phyloP scores from a whole-genome alignment of 306 rosid genomes.

The Trifolium fragiferum region DNA sequence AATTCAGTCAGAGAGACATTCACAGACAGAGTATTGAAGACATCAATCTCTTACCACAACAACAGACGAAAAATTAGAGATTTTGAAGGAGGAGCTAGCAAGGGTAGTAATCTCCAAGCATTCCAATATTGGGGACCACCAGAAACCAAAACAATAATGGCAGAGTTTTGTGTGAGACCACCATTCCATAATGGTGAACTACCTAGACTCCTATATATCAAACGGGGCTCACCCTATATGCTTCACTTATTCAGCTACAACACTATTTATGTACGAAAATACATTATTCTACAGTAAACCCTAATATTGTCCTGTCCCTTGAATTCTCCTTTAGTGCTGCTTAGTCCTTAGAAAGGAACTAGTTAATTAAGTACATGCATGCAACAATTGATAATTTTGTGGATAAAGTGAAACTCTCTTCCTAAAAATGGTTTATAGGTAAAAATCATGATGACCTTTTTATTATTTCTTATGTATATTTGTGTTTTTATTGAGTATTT shows the following conservation, averaged over 20 bases:
- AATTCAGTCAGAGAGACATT: not conserved
- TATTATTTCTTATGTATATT: too few species aligned
- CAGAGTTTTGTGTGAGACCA: slow-evolving; percentile 15
- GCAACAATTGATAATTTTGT: too few species aligned
- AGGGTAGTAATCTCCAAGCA: slow-evolving; percentile 3
- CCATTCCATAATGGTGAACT: slow-evolving; percentile 3
- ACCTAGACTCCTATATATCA: not conserved
- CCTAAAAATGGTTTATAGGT: too few species aligned
- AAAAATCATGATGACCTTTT: too few species aligned
- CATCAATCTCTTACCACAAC: not conserved
- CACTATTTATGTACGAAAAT: not conserved
- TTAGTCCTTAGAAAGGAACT: not conserved
- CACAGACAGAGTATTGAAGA: not conserved
- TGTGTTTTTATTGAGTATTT: too few species aligned
- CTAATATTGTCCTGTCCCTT: not conserved
- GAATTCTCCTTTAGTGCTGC: not conserved
- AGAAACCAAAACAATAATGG: not conserved
- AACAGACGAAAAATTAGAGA: not conserved
- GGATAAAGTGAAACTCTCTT: too few species aligned
- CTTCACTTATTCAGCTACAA: not conserved
- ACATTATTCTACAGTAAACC: not conserved
- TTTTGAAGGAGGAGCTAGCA: not conserved
- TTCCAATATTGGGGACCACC: not conserved
- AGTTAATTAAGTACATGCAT: not conserved
- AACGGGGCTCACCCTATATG: slow-evolving; percentile 1